Conservation (phyloP, 2,329 filamentous ascomycete genomes). For the Monosporascus sp. region DNA sequence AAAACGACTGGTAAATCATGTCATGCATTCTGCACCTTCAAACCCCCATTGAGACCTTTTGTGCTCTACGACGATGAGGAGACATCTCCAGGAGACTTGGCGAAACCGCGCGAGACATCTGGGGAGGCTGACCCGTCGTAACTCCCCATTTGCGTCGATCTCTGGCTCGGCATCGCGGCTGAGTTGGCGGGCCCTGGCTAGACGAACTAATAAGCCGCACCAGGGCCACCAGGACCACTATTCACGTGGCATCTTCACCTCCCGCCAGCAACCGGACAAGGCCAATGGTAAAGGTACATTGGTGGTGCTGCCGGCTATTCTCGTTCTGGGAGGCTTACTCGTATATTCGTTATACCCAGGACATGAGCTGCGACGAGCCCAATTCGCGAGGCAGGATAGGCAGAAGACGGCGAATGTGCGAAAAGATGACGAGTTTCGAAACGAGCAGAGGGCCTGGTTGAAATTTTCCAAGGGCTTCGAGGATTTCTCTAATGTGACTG, state of each 20-base stretch:
- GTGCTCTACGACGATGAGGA: conserved; percentile 9
- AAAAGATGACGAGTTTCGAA: conserved; percentile 6
- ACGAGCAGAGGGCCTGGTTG: conserved; percentile 38
- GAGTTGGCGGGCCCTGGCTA: not conserved
- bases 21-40: conserved; percentile 3
- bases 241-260: conserved; percentile 22
- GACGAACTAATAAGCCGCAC: conserved; percentile 2
- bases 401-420: conserved; percentile 8
- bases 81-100: conserved; percentile 12
- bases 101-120: conserved; percentile 6
- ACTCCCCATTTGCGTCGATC: conserved; percentile 10
- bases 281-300: conserved; percentile 23
- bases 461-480: conserved; percentile 44
- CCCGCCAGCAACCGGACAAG: conserved; percentile 10
- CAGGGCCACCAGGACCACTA: conserved; percentile 11
- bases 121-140: conserved; percentile 8
- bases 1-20: conserved; percentile 10
- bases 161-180: conserved; percentile 2
- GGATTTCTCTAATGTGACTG: conserved; percentile 48
- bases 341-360: conserved; percentile 35
- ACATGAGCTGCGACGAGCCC: conserved; percentile 26
- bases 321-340: conserved; percentile 31
- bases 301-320: conserved; percentile 23
- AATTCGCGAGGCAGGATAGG: conserved; percentile 8
- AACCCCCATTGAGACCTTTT: conserved; percentile 5